Conservation (phyloP, 495 filamentous ascomycete species). For the Neurospora sp. region DNA sequence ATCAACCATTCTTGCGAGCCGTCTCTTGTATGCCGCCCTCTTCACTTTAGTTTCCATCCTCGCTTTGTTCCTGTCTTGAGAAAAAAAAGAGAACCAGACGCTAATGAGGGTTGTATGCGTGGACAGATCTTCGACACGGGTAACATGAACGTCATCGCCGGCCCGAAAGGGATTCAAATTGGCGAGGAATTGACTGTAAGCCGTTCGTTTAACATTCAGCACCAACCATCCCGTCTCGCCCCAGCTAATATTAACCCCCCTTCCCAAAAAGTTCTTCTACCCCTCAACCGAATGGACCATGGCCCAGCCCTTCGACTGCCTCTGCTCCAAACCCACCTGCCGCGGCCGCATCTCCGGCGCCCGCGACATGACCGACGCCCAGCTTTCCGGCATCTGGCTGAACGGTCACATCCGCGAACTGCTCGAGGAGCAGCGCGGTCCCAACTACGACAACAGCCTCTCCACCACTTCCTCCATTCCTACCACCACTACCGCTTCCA, state of each 20-base stretch:
- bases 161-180: slow-evolving; percentile 41
- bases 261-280: slow-evolving; percentile 51
- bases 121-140: slow-evolving; percentile 52
- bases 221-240: no score
- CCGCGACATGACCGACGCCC: slow-evolving; percentile 34
- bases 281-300: slow-evolving; percentile 68
- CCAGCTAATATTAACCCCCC: no score
- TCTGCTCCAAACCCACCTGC: slow-evolving; percentile 44
- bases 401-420: slow-evolving; percentile 46
- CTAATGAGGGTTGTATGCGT: no score
- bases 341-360: slow-evolving; percentile 45
- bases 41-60: no score
- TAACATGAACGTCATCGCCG: slow-evolving; percentile 51
- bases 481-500: slow-evolving; percentile 1
- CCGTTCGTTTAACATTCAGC: no score
- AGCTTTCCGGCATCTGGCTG: slow-evolving; percentile 41
- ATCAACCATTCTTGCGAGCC: slow-evolving; percentile 69
- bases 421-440: slow-evolving; percentile 25
- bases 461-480: neutral
- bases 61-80: no score
- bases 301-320: slow-evolving; percentile 62
- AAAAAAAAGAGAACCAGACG: no score
- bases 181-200: slow-evolving; percentile 54
- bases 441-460: slow-evolving; percentile 5
- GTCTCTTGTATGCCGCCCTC: slow-evolving; percentile 34